phyloP scores from a whole-genome alignment of 345 rosid species.

The Carallia pectinifolia region DNA sequence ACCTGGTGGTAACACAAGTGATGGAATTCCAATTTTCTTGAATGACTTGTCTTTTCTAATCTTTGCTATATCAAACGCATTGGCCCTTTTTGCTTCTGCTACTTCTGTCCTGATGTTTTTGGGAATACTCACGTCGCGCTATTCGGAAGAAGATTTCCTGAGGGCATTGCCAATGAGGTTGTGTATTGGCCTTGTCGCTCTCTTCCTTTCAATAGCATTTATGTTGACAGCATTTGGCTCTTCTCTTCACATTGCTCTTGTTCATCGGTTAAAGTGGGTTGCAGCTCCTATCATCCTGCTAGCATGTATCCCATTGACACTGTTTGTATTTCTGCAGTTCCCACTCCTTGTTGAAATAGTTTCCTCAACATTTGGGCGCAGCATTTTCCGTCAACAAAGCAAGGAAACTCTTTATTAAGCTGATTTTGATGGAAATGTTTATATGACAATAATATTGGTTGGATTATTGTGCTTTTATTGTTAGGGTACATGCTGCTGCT shows the following conservation, averaged over 20 bases:
- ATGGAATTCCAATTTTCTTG: conserved; percentile 7
- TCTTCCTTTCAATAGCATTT: not conserved
- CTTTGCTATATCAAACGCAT: conserved; percentile 1
- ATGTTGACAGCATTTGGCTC: no score
- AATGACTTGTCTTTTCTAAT: not conserved
- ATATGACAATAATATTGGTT: no score
- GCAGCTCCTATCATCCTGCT: conserved; percentile 5
- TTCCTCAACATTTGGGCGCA: conserved; percentile 2
- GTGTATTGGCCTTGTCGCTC: conserved; percentile 13
- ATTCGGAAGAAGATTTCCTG: conserved; percentile 21
- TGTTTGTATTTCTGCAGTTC: conserved; percentile 18
- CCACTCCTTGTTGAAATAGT: conserved; percentile 13
- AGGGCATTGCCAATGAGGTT: conserved; percentile 10
- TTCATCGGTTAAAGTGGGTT: conserved; percentile 4
- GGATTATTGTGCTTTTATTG: no score
- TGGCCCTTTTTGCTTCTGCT: conserved; percentile 11
- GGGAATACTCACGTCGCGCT: conserved; percentile 21
- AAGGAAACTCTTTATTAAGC: not conserved
- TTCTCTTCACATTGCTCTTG: conserved; percentile 5
- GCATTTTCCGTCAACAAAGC: conserved; percentile 3
- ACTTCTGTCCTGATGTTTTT: conserved; percentile 17
- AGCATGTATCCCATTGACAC: conserved; percentile 6
- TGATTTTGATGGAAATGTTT: not conserved
- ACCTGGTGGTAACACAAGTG: conserved; percentile 7
- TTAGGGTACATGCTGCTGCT: no score